Conservation (phyloP, 2,329 filamentous ascomycete species). For the Teratosphaeria pseudoeucalypti region DNA sequence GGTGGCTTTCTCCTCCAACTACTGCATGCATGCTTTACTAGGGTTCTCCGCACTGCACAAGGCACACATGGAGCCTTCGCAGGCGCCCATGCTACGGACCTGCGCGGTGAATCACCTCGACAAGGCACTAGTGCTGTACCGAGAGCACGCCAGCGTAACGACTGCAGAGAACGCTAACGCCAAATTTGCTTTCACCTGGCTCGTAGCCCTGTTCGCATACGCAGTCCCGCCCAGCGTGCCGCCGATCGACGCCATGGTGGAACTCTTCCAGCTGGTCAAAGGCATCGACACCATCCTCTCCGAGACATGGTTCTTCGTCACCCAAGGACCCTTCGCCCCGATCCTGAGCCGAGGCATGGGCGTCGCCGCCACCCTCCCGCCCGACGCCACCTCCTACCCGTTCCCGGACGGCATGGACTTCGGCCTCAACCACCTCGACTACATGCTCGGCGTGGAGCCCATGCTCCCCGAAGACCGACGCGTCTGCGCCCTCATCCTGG, state of each 20-base stretch:
- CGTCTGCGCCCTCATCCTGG: constrained; percentile 15
- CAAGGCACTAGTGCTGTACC: constrained; percentile 17
- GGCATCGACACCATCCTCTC: constrained; percentile 15
- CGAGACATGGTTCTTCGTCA: constrained; percentile 19
- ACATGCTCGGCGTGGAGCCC: constrained; percentile 20
- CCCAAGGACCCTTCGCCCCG: constrained; percentile 20
- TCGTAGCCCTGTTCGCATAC: constrained; percentile 19
- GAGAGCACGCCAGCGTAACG: constrained; percentile 9
- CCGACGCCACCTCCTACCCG: neutral
- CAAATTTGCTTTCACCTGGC: constrained; percentile 19
- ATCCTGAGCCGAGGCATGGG: constrained; percentile 16
- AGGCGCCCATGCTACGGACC: constrained; percentile 14
- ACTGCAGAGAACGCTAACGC: constrained; percentile 19
- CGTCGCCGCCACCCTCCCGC: constrained; percentile 3
- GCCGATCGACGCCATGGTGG: constrained; percentile 20
- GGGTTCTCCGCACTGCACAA: constrained; percentile 22
- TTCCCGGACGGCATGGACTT: constrained; percentile 20
- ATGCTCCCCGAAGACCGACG: constrained; percentile 20
- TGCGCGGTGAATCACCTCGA: constrained; percentile 22
- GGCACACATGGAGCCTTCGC: constrained; percentile 15
- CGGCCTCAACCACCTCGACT: constrained; percentile 22
- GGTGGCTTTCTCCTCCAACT: constrained; percentile 17
- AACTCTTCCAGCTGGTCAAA: constrained; percentile 18
- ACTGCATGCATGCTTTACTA: constrained; percentile 22
- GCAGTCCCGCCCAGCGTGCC: constrained; percentile 17